A percentile compares a stretch with the other conserved stretches of the same genome.
phyloP scores from a whole-genome alignment of 2,329 filamentous ascomycete species.

The Venturia carpophila region DNA sequence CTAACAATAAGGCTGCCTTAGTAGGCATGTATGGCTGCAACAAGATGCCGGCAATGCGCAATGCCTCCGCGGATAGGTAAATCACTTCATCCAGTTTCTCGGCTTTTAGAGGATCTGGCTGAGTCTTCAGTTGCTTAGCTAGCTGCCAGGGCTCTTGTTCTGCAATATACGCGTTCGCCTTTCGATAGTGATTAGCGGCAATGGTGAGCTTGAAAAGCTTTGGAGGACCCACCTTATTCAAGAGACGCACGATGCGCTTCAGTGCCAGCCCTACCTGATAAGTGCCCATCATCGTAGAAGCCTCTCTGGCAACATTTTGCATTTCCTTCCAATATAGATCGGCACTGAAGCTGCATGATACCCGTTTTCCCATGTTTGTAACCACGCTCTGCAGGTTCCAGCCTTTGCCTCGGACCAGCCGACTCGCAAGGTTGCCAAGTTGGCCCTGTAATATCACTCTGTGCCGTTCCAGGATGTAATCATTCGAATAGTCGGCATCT shows the following conservation, averaged over 20 bases:
- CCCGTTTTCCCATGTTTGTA: slow-evolving; percentile 23
- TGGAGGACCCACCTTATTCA: slow-evolving; percentile 46
- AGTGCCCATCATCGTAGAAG: slow-evolving; percentile 52
- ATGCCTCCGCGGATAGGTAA: slow-evolving; percentile 63
- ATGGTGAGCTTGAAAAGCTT: background rate
- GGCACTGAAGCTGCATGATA: slow-evolving; percentile 26
- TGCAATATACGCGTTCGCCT: slow-evolving; percentile 63
- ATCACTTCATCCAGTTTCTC: slow-evolving; percentile 51
- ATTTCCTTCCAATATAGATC: slow-evolving; percentile 37
- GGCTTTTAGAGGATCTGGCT: slow-evolving; percentile 28
- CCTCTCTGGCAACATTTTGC: slow-evolving; percentile 32
- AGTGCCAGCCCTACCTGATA: slow-evolving; percentile 60
- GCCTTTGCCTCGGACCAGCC: slow-evolving; percentile 58
- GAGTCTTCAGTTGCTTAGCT: slow-evolving; percentile 24
- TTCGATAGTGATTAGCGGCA: slow-evolving; percentile 3
- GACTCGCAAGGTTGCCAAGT: slow-evolving; percentile 70
- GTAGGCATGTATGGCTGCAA: slow-evolving; percentile 85
- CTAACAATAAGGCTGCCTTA: slow-evolving; percentile 64
- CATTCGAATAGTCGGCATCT: slow-evolving; percentile 81
- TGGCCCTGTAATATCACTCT: slow-evolving; percentile 69
- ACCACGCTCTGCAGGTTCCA: slow-evolving; percentile 63
- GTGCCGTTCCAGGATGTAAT: slow-evolving; percentile 65
- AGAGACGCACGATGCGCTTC: slow-evolving; percentile 53
- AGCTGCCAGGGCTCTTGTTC: slow-evolving; percentile 58
- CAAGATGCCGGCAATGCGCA: slow-evolving; percentile 74